Evolutionary conservation across 2,329 filamentous ascomycete genomes (phyloP).

Genomic region (Aspergillus pseudonomiae): DNA sequence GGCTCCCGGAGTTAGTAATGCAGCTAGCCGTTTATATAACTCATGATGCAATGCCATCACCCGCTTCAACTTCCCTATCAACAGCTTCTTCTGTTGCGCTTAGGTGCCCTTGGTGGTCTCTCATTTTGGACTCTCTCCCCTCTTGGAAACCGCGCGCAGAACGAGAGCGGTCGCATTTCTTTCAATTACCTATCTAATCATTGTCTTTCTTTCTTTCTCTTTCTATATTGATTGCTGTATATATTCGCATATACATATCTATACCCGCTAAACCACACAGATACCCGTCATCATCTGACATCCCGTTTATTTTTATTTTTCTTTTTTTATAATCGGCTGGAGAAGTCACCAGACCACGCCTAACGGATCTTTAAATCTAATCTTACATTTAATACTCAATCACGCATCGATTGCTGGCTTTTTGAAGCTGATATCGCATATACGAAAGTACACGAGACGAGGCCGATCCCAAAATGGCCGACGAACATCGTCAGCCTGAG

Average conservation of each 20-base stretch:
- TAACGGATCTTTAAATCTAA: background rate
- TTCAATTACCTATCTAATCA: background rate
- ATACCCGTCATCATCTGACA: constrained; percentile 4
- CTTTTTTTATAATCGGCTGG: background rate
- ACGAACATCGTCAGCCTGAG: constrained; percentile 15
- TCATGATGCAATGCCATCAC: constrained; percentile 16
- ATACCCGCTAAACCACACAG: constrained; percentile 2
- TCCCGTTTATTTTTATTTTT: too few relatives aligned
- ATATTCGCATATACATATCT: constrained; percentile 12
- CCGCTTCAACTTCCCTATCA: background rate
- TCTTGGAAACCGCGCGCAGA: constrained; percentile 6
- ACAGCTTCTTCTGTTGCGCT: background rate
- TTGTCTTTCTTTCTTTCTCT: background rate
- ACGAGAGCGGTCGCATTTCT: background rate
- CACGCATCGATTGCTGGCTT: background rate
- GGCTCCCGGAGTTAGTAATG: constrained; percentile 18
- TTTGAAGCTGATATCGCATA: background rate
- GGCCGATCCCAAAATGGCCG: constrained; percentile 11
- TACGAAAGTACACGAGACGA: background rate
- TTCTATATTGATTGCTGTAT: constrained; percentile 4
- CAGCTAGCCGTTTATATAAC: constrained; percentile 8
- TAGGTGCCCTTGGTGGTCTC: constrained; percentile 3
- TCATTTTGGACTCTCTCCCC: constrained; percentile 12
- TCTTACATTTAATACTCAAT: background rate
- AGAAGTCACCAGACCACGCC: background rate